Base-by-base conservation (phyloP, 129 eudicot genomes). In the Flaveria ramosissima region DNA sequence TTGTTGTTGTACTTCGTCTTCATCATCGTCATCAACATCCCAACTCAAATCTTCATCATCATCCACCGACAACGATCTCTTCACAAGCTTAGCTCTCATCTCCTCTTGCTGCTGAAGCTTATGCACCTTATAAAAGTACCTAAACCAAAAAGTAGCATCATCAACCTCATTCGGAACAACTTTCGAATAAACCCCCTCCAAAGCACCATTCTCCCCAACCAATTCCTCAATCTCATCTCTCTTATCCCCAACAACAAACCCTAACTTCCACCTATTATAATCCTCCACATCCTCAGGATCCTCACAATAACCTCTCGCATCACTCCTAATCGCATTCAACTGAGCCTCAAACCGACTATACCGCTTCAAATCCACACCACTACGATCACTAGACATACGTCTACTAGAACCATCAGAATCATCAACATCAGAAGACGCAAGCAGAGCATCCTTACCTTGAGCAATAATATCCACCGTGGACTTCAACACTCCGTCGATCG, bases 41-140 rank as follows among this genome's bases (percentile, higher is more conserved):
- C 99, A 95, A 42, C 92, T 89, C 80, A 95, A 82, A 20, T 95
- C 97, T 66, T 94, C 99, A 13, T 93, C 98, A 24, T 89, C 93
- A 64, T 89, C 96, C 17, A 75, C 74, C 0, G 96, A 81, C 15
- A 87, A 84, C 0, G 96, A 93, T 76, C 97, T 70, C 83, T 85
- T 91, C 79, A 91, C 97, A 51, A 95, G 84, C 85, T 77, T 91
- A 36, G 92, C 96, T 77, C 99, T 85, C 83, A 89, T 73, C 66
- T 79, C 84, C 88, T 89, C 99, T 71, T 89, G 96, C 70, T 71
- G 84, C 82, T 78, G 75, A 68, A 95, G 84, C 94, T 87, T 88
- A 68, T 83, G 73, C 67, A 95, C 90, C 83, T 88, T 78, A 74
- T 84, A 95, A 45, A 83, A 89, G 52, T 95, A 95, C 76, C 99